A percentile compares a stretch with the other conserved stretches of the same genome.
phyloP scores from a whole-genome alignment of 2,329 filamentous ascomycete species.

The Aspergillus pseudonomiae region DNA sequence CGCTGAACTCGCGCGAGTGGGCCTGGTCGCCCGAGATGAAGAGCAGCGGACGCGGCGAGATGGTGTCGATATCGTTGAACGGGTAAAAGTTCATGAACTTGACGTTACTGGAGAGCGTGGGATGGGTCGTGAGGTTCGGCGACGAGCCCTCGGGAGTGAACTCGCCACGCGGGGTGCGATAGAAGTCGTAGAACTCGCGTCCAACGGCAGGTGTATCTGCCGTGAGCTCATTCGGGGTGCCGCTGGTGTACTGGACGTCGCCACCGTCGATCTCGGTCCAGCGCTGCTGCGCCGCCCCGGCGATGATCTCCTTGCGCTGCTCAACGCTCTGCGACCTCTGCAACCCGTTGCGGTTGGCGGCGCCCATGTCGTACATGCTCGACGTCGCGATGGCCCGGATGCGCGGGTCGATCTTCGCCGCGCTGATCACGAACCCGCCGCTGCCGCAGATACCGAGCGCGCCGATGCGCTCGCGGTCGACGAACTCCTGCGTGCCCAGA shows the following conservation, averaged over 20 bases:
- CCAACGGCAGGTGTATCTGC: slow-evolving; percentile 21
- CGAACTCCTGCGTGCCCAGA: slow-evolving; percentile 22
- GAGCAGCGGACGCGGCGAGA: slow-evolving; percentile 28
- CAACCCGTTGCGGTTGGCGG: slow-evolving; percentile 15
- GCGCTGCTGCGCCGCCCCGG: slow-evolving; percentile 22
- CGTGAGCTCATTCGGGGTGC: slow-evolving; percentile 27
- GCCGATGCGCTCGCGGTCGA: slow-evolving; percentile 31
- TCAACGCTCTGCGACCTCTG: slow-evolving; percentile 14
- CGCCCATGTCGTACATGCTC: slow-evolving; percentile 22
- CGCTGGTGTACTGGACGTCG: slow-evolving; percentile 17
- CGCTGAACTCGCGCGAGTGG: slow-evolving; percentile 28
- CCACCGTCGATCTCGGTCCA: slow-evolving; percentile 23
- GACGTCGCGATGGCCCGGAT: slow-evolving; percentile 22
- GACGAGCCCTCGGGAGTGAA: slow-evolving; percentile 25
- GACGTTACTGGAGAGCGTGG: slow-evolving; percentile 30
- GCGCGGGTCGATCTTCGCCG: slow-evolving; percentile 36
- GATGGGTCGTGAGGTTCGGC: slow-evolving; percentile 32
- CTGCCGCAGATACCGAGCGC: slow-evolving; percentile 33
- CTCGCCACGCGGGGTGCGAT: slow-evolving; percentile 34
- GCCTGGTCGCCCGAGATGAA: slow-evolving; percentile 28
- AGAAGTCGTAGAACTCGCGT: slow-evolving; percentile 37
- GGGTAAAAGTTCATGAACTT: slow-evolving; percentile 36
- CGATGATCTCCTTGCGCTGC: slow-evolving; percentile 19
- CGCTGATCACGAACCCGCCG: slow-evolving; percentile 34
- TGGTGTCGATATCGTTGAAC: slow-evolving; percentile 25